Evolutionary conservation across 2,329 filamentous ascomycete genomes (phyloP).

Genomic region (Podosphaera aphanis): DNA sequence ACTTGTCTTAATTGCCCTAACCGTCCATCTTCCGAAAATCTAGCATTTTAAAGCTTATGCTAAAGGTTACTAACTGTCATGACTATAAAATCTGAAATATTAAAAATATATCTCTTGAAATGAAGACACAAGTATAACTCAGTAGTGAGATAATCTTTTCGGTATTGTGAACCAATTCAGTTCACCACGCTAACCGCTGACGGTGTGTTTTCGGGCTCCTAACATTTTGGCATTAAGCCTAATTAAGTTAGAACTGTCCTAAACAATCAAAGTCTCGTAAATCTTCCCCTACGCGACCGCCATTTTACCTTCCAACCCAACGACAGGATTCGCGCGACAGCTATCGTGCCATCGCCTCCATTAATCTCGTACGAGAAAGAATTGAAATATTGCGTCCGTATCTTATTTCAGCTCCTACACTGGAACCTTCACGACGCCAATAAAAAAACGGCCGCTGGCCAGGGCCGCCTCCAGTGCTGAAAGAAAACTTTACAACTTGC

Average conservation of each 20-base stretch:
- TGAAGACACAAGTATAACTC: too few relatives aligned
- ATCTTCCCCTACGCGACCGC: neutral
- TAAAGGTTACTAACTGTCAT: too few relatives aligned
- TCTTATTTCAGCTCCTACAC: constrained; percentile 8
- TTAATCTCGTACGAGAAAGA: constrained; percentile 15
- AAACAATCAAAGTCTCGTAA: neutral
- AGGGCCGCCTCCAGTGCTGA: constrained; percentile 14
- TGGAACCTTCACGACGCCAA: constrained; percentile 7
- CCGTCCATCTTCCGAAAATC: too few relatives aligned
- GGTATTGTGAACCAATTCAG: too few relatives aligned
- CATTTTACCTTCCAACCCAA: neutral
- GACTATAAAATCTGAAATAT: too few relatives aligned
- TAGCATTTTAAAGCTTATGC: too few relatives aligned
- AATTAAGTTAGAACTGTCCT: neutral
- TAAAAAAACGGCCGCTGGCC: constrained; percentile 12
- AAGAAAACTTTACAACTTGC: constrained; percentile 5
- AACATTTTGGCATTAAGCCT: neutral
- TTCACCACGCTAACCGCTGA: too few relatives aligned
- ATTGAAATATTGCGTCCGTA: constrained; percentile 9
- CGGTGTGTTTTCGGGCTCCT: too few relatives aligned
- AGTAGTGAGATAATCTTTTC: too few relatives aligned
- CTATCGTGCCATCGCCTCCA: constrained; percentile 15
- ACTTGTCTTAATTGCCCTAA: too few relatives aligned
- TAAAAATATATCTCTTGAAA: too few relatives aligned
- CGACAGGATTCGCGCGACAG: constrained; percentile 14